Percentiles rank a stretch among this genome's conserved stretches.
phyloP scores from a whole-genome alignment of 2,329 filamentous ascomycete genomes.

The Ophiobolus disseminans region DNA sequence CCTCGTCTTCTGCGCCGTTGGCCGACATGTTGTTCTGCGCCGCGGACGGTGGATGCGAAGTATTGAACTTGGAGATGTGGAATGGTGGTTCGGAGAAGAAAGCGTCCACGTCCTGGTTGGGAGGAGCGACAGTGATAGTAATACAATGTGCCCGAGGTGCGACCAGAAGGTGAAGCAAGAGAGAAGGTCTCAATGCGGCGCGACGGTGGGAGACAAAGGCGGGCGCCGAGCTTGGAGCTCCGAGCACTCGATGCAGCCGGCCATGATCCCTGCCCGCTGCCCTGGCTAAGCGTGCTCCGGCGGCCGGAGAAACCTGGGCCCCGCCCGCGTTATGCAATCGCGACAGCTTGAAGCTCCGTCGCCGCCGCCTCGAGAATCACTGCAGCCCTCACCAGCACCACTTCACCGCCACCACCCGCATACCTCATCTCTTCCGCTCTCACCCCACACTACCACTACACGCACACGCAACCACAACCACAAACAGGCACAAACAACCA shows the following conservation, averaged over 20 bases:
- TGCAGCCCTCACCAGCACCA: constrained; percentile 4
- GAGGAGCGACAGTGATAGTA: not conserved
- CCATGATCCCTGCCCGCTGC: constrained; percentile 12
- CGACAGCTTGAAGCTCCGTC: constrained; percentile 17
- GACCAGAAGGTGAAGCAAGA: not conserved
- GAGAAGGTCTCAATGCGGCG: constrained; percentile 1
- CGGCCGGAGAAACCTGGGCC: constrained; percentile 1
- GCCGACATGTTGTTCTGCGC: constrained; percentile 2
- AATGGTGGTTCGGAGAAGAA: not conserved
- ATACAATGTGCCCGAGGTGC: not conserved
- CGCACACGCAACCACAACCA: not conserved
- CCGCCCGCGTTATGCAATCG: not conserved
- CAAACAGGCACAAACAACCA: not conserved
- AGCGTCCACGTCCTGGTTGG: no score
- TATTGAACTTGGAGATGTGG: not conserved
- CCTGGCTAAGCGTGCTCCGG: no score
- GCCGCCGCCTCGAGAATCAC: constrained; percentile 11
- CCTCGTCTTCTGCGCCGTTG: no score
- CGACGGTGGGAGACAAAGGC: constrained; percentile 1
- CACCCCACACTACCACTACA: not conserved
- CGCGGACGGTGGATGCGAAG: not conserved
- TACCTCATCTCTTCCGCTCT: constrained; percentile 6
- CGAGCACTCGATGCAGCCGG: constrained; percentile 12
- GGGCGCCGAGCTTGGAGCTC: constrained; percentile 9
- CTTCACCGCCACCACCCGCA: not conserved